phyloP scores from a whole-genome alignment of 2,329 filamentous ascomycete species.

The Trichoderma koningii region DNA sequence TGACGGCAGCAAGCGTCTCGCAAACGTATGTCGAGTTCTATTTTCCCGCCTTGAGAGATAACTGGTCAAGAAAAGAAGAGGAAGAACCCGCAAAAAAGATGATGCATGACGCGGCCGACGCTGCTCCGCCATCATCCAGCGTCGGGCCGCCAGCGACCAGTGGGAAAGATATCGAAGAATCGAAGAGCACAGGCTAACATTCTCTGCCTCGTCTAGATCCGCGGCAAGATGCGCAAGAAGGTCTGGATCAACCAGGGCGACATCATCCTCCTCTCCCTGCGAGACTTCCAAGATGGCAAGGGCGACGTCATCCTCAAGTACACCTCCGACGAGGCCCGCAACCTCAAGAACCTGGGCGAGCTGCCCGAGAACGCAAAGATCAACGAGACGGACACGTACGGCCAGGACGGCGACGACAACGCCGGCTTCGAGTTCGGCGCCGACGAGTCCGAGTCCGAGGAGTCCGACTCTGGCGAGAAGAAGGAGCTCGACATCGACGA shows the following conservation, averaged over 20 bases:
- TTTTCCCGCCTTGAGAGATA: background rate
- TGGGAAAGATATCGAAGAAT: background rate
- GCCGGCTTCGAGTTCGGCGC: slow-evolving; percentile 99
- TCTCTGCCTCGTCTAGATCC: slow-evolving; percentile 44
- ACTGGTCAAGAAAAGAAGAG: background rate
- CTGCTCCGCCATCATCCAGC: background rate
- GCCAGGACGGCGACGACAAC: slow-evolving; percentile 89
- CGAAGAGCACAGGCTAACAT: background rate
- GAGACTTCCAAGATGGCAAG: slow-evolving; percentile 93
- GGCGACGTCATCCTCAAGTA: slow-evolving; percentile 98
- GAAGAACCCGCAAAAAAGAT: background rate
- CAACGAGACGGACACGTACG: slow-evolving; percentile 97
- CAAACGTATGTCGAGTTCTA: slow-evolving; percentile 40
- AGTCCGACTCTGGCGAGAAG: slow-evolving; percentile 53
- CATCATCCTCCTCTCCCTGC: slow-evolving; percentile 84
- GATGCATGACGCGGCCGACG: background rate
- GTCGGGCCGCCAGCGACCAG: background rate
- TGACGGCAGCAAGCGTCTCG: slow-evolving; percentile 65
- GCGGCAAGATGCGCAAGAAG: slow-evolving; percentile 98
- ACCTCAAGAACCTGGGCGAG: slow-evolving; percentile 95
- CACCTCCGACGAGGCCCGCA: slow-evolving; percentile 91
- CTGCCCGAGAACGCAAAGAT: slow-evolving; percentile 98
- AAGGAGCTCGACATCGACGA: slow-evolving; percentile 95
- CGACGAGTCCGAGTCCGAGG: slow-evolving; percentile 67
- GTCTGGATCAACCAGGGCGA: slow-evolving; percentile 99